Evolutionary conservation across 2,329 filamentous ascomycete species (phyloP), one percentile per base, ranked within the genome.

Genomic region (Harringtonia lauricola): DNA sequence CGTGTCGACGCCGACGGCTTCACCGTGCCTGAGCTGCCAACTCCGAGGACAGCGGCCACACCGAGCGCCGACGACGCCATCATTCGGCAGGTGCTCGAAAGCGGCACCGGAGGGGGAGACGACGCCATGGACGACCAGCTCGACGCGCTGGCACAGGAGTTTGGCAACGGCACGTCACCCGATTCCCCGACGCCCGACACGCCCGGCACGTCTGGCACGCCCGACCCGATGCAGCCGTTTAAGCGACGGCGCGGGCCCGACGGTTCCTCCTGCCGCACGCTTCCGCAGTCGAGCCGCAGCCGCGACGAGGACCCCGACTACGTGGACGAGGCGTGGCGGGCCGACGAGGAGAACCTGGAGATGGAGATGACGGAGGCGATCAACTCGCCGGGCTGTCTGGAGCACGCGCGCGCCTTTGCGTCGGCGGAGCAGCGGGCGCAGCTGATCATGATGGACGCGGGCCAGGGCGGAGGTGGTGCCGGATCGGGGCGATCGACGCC

Each of bases 281-380:
- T 52, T n/a, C 51, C 51, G n/a, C 3, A 24, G 37, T 26, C 24
- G 24, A n/a, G n/a, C 3, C 43, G 26, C 13, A 24, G 26, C 21
- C 18, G 36, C 18, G 28, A 26, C 13, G 51, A 58, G 12, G 67
- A 62, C 40, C 60, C 70, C 1, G 68, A 70, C 59, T 79, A 39
- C 71, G 75, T 80, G 45, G 70, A 76, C 42, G 74, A 79, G 13
- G 79, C 79, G 46, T 80, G 77, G 74, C 70, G 73, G 43, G 64
- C 67, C 21, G 74, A 77, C 38, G 82, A 85, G 54, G 72, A 76
- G 49, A 71, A 75, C 39, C 66, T 89, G 1, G 81, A 86, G 54
- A 65, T 72, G 17, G 79, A 87, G 54, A 86, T 90, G 55, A 74
- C 77, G 13, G 75, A 79, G 47, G 76, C 85, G 43, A 75, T 89